phyloP scores from a whole-genome alignment of 495 filamentous ascomycete genomes.

The Neurospora hispaniola region DNA sequence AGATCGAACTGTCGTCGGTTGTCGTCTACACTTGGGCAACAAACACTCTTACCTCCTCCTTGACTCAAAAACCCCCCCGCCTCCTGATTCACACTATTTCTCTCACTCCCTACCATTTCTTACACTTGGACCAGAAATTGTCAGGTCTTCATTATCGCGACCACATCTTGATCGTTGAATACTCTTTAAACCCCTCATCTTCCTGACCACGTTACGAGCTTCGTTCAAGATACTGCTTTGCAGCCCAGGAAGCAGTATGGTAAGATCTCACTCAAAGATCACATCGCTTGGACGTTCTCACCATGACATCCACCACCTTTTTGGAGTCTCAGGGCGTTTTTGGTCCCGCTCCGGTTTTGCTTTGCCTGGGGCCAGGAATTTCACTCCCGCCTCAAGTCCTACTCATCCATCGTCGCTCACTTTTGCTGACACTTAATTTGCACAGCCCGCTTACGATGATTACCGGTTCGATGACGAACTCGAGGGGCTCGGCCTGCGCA shows the following conservation, averaged over 20 bases:
- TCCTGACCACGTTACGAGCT: neutral
- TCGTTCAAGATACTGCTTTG: neutral
- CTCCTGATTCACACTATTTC: neutral
- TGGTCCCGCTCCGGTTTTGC: neutral
- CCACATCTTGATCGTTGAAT: neutral
- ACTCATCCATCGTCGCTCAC: neutral
- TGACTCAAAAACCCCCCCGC: neutral
- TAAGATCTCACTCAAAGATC: neutral
- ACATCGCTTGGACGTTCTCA: neutral
- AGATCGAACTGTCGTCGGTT: neutral
- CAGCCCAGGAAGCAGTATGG: neutral
- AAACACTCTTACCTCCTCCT: neutral
- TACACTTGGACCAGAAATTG: neutral
- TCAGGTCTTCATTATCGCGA: neutral
- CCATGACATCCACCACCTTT: neutral
- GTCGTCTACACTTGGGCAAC: neutral
- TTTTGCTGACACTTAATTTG: neutral
- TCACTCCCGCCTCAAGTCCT: neutral
- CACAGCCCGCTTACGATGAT: neutral
- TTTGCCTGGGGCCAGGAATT: neutral
- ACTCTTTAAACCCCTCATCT: neutral
- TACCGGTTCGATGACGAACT: conserved; percentile 3
- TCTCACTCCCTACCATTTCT: neutral
- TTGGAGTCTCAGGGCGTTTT: neutral
- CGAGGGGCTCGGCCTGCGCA: conserved; percentile 8